Evolutionary conservation across 257 asterid genomes (phyloP), one percentile per base, ranked within the genome.

Genomic region (Verbena officinalis): DNA sequence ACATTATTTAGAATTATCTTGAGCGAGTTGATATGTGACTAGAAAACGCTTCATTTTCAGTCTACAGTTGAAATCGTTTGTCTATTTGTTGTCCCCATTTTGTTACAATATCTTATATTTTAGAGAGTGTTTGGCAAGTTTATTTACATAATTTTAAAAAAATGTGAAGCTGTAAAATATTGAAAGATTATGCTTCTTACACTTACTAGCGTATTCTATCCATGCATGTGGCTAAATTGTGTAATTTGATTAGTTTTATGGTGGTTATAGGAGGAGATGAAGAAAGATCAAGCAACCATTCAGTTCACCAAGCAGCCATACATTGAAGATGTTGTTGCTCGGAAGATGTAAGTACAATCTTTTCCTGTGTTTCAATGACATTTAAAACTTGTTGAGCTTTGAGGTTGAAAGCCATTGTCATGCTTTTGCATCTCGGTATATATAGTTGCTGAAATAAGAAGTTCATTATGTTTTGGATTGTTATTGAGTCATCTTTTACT

Each of bases 261-360:
- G 56, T 46, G 58, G 62, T 67, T 55, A 3, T 44, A 58, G 78
- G 42, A 14, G 54, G 65, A 72, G 79, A 89, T 82, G 96, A 75
- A 21, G 72, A 79, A 27, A 68, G 65, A 65, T 62, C 72, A 62
- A 55, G 70, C 57, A 5, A 55, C 81, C 3, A 10, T 84, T 13
- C 88, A 71, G 14, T 88, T 75, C 78, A 89, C 95, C 15, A 93
- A 93, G 78, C 69, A 79, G 57, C 95, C 84, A 3, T 93, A 82
- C 68, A 54, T 90, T 33, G 97, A 92, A 81, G 95, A 89, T 42
- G 91, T 87, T 22, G 98, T 97, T 19, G 95, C 96, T 38, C 86
- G 89, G n/a, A 84, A 59, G 77, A 90, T 90, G 98, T 90, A 55
- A 68, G 85, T 67, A 27, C 19, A 19, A 2, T 13, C 3, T 21